phyloP scores from a whole-genome alignment of 371 early-diverging fungal genomes.

The Mortierella sp. region DNA sequence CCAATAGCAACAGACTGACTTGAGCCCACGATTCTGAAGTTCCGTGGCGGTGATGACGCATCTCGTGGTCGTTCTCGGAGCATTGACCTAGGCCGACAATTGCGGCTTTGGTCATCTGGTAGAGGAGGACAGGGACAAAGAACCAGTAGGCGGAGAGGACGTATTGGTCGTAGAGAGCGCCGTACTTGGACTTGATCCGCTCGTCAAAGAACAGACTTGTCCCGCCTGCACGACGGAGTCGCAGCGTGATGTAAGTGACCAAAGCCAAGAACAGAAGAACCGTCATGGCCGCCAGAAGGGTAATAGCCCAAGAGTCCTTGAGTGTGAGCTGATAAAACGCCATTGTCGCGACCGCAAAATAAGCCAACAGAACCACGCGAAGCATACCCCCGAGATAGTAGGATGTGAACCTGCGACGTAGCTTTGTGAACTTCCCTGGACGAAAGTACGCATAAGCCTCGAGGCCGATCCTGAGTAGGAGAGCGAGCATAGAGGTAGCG shows the following conservation, averaged over 20 bases:
- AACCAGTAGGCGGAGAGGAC: slow-evolving; percentile 50
- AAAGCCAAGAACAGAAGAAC: slow-evolving; percentile 39
- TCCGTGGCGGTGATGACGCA: slow-evolving; percentile 10
- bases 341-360: slow-evolving; percentile 51
- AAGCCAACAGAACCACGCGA: slow-evolving; percentile 43
- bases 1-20: slow-evolving; percentile 31
- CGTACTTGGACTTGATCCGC: slow-evolving; percentile 51
- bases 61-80: neutral
- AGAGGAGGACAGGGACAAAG: slow-evolving; percentile 53
- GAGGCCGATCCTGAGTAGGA: slow-evolving; percentile 26
- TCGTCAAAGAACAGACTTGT: slow-evolving; percentile 54
- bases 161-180: slow-evolving; percentile 56
- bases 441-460: slow-evolving; percentile 37
- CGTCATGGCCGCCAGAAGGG: slow-evolving; percentile 37
- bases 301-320: slow-evolving; percentile 42
- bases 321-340: slow-evolving; percentile 59
- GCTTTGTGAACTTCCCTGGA: slow-evolving; percentile 49
- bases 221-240: slow-evolving; percentile 50
- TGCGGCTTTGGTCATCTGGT: slow-evolving; percentile 45
- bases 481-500: slow-evolving; percentile 30
- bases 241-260: slow-evolving; percentile 27
- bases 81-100: slow-evolving; percentile 51
- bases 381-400: slow-evolving; percentile 53
- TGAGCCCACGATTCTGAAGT: slow-evolving; percentile 42
- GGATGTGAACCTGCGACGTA: slow-evolving; percentile 41